Evolutionary conservation across 805 yeast genomes (phyloP).

Genomic region (Hanseniaspora mollemarum): DNA sequence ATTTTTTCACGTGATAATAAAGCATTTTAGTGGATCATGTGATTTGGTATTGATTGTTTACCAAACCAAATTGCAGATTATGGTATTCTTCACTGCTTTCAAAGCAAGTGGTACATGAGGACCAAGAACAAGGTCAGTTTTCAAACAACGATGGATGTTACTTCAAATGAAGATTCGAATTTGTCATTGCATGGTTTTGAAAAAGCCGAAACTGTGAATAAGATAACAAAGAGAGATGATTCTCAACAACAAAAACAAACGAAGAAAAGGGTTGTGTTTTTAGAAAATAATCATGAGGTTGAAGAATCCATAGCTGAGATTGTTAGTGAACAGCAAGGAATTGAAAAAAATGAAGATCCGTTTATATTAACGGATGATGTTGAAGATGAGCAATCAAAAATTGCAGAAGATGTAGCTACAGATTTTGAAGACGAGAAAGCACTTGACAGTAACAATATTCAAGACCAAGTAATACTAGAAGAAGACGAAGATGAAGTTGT

Average conservation of each 20-base stretch:
- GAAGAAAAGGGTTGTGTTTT: neutral
- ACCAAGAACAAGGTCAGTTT: no score
- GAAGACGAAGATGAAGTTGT: constrained; percentile 7
- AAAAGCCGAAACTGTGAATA: neutral
- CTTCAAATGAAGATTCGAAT: no score
- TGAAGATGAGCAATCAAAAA: no score
- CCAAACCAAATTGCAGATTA: no score
- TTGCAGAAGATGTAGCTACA: no score
- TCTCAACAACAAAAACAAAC: neutral
- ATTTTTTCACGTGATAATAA: no score
- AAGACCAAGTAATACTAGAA: constrained; percentile 7
- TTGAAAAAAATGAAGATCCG: neutral
- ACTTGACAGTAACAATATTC: neutral
- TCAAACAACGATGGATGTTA: no score
- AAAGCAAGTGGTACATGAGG: no score
- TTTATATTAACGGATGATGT: neutral
- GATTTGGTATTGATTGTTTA: no score
- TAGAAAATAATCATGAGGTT: neutral
- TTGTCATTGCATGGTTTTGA: neutral
- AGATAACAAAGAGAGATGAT: neutral
- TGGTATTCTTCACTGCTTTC: no score
- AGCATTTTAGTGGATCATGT: no score
- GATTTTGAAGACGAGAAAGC: no score
- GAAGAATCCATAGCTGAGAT: neutral
- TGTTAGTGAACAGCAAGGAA: neutral